phyloP scores from a whole-genome alignment of 176 grass and related monocot genomes.

The Cenchrus americanus region DNA sequence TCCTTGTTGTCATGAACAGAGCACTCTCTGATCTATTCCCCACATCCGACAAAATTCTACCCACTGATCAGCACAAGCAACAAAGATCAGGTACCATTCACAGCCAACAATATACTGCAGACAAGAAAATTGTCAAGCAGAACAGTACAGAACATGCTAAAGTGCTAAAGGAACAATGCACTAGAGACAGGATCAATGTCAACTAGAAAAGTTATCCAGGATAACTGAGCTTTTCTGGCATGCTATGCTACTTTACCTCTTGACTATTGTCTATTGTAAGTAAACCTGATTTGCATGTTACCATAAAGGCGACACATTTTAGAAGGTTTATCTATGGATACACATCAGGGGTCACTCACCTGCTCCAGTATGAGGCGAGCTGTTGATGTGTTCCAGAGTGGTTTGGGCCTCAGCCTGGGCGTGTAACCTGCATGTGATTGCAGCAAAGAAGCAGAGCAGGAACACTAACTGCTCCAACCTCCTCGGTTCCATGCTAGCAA shows the following conservation, averaged over 20 bases:
- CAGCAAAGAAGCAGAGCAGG: constrained; percentile 60
- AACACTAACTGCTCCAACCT: constrained; percentile 51
- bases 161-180: constrained; percentile 6
- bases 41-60: constrained; percentile 39
- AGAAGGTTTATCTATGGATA: constrained; percentile 6
- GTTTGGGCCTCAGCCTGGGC: constrained; percentile 22
- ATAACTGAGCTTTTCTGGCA: not conserved
- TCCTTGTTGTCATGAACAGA: constrained; percentile 58
- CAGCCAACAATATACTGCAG: constrained; percentile 29
- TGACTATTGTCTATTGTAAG: not conserved
- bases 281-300: constrained; percentile 23
- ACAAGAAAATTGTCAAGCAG: not conserved
- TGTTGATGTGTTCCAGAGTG: constrained; percentile 16
- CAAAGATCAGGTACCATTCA: constrained; percentile 22
- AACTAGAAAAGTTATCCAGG: constrained; percentile 20
- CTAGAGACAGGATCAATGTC: constrained; percentile 4
- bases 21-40: constrained; percentile 37
- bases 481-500: constrained; percentile 60
- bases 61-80: constrained; percentile 32
- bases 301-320: not conserved
- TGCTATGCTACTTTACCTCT: not conserved
- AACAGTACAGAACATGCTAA: constrained; percentile 33
- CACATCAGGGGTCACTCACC: constrained; percentile 51
- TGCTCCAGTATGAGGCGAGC: constrained; percentile 38
- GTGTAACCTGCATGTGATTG: constrained; percentile 48